phyloP scores from a whole-genome alignment of 2,329 filamentous ascomycete species.

The Hymenoscyphus infarciens region DNA sequence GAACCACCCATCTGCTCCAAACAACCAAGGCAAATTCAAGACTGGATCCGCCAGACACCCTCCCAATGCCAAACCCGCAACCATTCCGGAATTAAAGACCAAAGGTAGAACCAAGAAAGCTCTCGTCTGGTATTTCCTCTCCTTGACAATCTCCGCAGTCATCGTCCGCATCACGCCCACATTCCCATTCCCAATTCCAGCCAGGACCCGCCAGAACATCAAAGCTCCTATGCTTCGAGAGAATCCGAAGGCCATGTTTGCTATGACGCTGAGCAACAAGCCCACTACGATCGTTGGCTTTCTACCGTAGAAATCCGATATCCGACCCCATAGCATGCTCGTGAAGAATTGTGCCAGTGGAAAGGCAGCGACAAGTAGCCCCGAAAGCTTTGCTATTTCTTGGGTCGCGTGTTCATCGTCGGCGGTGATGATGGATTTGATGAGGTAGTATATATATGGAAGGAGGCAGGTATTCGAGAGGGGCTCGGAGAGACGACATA shows the following conservation, averaged over 20 bases:
- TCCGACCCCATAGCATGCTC: constrained; percentile 75
- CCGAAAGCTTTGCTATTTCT: constrained; percentile 65
- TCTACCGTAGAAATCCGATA: constrained; percentile 65
- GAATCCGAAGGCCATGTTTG: constrained; percentile 65
- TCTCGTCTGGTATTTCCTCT: constrained; percentile 67
- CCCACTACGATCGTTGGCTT: constrained; percentile 79
- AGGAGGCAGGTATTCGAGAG: constrained; percentile 64
- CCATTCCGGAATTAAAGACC: constrained; percentile 59
- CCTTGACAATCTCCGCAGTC: constrained; percentile 66
- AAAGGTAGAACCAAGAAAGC: constrained; percentile 47
- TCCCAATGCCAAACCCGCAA: constrained; percentile 31
- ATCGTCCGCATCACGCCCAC: constrained; percentile 71
- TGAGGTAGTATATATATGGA: constrained; percentile 70
- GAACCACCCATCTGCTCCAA: constrained; percentile 39
- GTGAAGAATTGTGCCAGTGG: constrained; percentile 79
- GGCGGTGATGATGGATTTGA: constrained; percentile 53
- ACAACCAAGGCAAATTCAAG: constrained; percentile 38
- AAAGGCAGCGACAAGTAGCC: constrained; percentile 74
- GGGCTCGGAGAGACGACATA: constrained; percentile 78
- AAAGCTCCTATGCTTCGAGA: constrained; percentile 58
- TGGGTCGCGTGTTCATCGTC: constrained; percentile 42
- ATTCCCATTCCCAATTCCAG: constrained; percentile 72
- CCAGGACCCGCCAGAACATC: constrained; percentile 63
- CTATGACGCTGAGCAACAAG: constrained; percentile 52
- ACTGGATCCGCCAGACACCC: constrained; percentile 43